Percentiles rank a stretch among this genome's conserved stretches.
Conservation (phyloP, 2,329 filamentous ascomycete species). For the Camillea tinctor region DNA sequence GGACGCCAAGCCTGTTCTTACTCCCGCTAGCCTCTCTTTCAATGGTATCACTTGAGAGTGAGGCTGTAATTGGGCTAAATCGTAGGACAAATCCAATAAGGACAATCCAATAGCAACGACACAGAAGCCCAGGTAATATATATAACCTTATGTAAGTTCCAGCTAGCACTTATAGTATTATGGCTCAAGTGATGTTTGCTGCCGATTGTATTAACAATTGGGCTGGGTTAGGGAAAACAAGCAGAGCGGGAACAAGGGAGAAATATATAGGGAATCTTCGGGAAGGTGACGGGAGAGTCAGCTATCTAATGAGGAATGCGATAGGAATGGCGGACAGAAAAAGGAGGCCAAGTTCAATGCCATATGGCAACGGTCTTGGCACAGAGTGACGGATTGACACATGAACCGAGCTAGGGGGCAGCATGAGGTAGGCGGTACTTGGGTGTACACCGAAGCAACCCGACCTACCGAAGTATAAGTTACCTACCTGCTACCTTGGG, state of each 20-base stretch:
- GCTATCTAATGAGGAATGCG: background rate
- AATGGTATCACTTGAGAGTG: background rate
- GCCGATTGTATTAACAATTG: too few relatives aligned
- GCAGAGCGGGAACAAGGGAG: background rate
- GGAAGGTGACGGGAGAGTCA: too few relatives aligned
- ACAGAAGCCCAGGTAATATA: too few relatives aligned
- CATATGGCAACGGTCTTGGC: background rate
- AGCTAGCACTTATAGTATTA: too few relatives aligned
- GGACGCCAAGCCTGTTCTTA: background rate
- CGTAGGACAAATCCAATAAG: background rate
- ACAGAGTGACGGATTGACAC: constrained; percentile 3
- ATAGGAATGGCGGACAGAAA: constrained; percentile 4
- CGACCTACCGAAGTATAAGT: background rate
- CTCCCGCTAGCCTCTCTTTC: background rate
- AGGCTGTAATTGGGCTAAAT: background rate
- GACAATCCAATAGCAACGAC: too few relatives aligned
- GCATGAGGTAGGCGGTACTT: constrained; percentile 2
- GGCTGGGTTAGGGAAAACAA: too few relatives aligned
- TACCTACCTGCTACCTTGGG: background rate
- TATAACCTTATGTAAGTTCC: too few relatives aligned
- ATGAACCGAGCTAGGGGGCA: constrained; percentile 2
- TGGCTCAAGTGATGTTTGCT: too few relatives aligned
- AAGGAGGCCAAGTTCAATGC: background rate
- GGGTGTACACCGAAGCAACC: constrained; percentile 9
- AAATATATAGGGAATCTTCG: background rate